Conservation (phyloP, 2,329 filamentous ascomycete species). For the Volutella citrinella region DNA sequence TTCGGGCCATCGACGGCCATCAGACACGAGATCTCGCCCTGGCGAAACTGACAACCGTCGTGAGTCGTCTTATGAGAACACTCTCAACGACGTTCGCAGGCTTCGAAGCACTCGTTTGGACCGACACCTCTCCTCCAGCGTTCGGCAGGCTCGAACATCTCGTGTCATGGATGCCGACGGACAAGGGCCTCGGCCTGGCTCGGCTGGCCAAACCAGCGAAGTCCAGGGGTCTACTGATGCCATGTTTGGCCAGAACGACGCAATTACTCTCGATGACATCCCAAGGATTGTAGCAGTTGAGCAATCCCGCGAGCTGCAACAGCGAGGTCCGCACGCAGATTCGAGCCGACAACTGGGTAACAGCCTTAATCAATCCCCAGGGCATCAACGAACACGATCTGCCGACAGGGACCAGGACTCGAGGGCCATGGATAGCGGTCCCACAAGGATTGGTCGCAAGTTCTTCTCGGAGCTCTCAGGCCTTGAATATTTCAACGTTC, state of each 20-base stretch:
- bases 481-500: slow-evolving; percentile 95
- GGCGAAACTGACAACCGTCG: slow-evolving; percentile 53
- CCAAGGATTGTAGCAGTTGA: slow-evolving; percentile 93
- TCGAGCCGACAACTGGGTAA: slow-evolving; percentile 38
- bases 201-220: slow-evolving; percentile 42
- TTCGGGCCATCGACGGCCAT: slow-evolving; percentile 50
- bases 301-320: slow-evolving; percentile 88
- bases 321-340: slow-evolving; percentile 41
- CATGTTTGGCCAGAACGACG: slow-evolving; percentile 87
- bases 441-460: slow-evolving; percentile 61
- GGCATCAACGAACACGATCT: slow-evolving; percentile 63
- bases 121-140: slow-evolving; percentile 89
- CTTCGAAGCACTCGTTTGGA: slow-evolving; percentile 91
- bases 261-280: slow-evolving; percentile 92
- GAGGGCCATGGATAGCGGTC: slow-evolving; percentile 50
- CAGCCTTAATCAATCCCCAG: slow-evolving; percentile 51
- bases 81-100: slow-evolving; percentile 89
- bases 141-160: slow-evolving; percentile 85
- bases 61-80: slow-evolving; percentile 86
- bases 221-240: slow-evolving; percentile 63
- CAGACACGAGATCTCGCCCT: slow-evolving; percentile 15
- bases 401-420: slow-evolving; percentile 49
- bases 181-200: slow-evolving; percentile 69
- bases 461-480: slow-evolving; percentile 97
- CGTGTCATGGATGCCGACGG: slow-evolving; percentile 72